Evolutionary conservation across 179 eudicot species (phyloP).

Genomic region (Vitellaria paradoxa): DNA sequence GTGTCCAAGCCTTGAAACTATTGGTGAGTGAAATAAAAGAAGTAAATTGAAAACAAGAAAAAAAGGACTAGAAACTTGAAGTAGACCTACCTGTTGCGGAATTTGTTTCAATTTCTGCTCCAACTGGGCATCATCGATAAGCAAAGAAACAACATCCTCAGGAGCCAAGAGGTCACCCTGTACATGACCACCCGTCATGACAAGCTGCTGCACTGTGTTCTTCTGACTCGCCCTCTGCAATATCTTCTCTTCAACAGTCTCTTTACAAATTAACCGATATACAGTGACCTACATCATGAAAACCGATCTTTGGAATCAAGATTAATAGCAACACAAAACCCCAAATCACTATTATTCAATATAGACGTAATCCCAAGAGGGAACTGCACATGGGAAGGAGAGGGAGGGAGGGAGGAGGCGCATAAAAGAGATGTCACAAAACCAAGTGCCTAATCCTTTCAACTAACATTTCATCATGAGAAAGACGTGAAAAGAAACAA

Average conservation of each 20-base stretch:
- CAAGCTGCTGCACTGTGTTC: constrained; percentile 96
- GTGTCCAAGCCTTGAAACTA: background rate
- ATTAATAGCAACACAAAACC: background rate
- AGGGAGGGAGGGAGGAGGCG: too few species aligned
- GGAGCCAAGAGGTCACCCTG: constrained; percentile 97
- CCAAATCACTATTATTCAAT: background rate
- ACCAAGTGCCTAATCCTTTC: background rate
- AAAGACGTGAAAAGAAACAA: background rate
- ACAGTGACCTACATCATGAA: constrained; percentile 71
- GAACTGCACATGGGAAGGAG: too few species aligned
- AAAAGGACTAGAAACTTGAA: background rate
- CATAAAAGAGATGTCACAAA: background rate
- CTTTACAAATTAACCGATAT: constrained; percentile 92
- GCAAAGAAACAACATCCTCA: constrained; percentile 92
- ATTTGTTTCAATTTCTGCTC: constrained; percentile 90
- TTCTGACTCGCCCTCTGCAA: constrained; percentile 96
- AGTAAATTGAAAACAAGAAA: background rate
- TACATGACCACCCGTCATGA: constrained; percentile 99
- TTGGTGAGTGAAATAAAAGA: background rate
- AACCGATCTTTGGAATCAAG: background rate
- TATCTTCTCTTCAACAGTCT: constrained; percentile 96
- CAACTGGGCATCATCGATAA: constrained; percentile 88
- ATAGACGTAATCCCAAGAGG: background rate
- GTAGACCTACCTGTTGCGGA: constrained; percentile 62
- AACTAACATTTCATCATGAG: background rate